Percentiles rank a stretch among this genome's conserved stretches.
Evolutionary conservation across 2,329 filamentous ascomycete species (phyloP).

Genomic region (Venturia nashicola): DNA sequence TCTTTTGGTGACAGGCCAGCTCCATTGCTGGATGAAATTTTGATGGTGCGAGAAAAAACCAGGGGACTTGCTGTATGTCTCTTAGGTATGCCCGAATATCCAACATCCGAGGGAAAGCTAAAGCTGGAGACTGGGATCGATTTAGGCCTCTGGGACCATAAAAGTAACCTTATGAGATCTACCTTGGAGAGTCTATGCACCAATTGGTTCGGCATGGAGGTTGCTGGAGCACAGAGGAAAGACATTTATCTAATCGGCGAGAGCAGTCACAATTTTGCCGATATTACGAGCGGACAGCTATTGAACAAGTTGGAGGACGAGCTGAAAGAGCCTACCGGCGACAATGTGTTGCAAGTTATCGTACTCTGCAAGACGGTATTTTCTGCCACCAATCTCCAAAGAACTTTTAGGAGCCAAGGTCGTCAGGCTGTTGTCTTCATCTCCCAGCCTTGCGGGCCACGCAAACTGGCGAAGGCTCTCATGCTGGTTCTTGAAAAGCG

Average conservation of each 20-base stretch:
- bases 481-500: not conserved
- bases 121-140: not conserved
- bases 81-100: not conserved
- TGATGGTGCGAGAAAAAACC: not conserved
- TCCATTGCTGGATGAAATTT: not conserved
- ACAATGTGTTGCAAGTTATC: not conserved
- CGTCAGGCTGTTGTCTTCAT: slow-evolving; percentile 1
- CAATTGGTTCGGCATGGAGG: not conserved
- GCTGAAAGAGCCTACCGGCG: not conserved
- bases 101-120: not conserved
- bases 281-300: not conserved
- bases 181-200: not conserved
- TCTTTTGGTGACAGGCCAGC: not conserved
- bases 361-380: not conserved
- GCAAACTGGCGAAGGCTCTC: slow-evolving; percentile 1
- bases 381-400: not conserved
- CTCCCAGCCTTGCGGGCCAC: not conserved
- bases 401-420: not conserved
- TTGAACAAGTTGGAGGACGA: not conserved
- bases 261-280: not conserved
- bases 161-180: not conserved
- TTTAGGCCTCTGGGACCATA: not conserved
- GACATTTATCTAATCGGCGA: not conserved
- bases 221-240: not conserved
- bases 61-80: not conserved